Evolutionary conservation across 208 protist species (phyloP), one percentile per base, ranked within the genome.

Genomic region (Porcisia deanei): DNA sequence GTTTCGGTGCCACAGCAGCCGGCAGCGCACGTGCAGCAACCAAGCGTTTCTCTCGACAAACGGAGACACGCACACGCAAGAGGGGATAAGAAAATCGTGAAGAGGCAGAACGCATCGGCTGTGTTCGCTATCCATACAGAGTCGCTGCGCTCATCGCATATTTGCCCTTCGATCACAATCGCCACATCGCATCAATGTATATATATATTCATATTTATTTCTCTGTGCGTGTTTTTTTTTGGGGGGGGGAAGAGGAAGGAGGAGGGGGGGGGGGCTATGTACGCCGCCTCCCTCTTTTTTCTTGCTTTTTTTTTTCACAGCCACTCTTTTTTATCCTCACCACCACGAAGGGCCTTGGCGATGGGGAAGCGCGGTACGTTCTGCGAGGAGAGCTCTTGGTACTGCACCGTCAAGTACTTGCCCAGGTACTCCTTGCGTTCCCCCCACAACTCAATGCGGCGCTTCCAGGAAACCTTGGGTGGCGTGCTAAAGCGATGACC

Each of bases 331-430:
- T 85, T 86, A 72, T 94, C 75, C 5, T 41, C 65, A n/a, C 76
- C 71, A 25, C 92, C 92, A 49, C 94, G 88, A 16, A 97, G 85
- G 3, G 79, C 58, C 79, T 97, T 97, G 18, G 88, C 91, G 49
- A 96, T 80, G 1, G 94, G 94, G 61, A 97, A 97, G 74, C 94
- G 94, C 37, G 94, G 94, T 49, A 97, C 91, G 75, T 95, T 91
- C 65, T 95, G 89, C 39, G 87, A 86, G 30, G 91, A 93, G 8
- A 96, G 87, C 73, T 96, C 88, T 67, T 96, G 91, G 66, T 96
- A 97, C 83, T 95, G 91, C 65, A 97, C 88, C 34, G 94, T 97
- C 47, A 96, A 60, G 61, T 88, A 95, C 81, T 92, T 90, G 10
- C 91, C 90, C 10, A 94, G 81, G 71, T 87, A 85, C 54, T 88